Evolutionary conservation across 768 basidiomycete species (phyloP), one percentile per base, ranked within the genome.

Genomic region (Leccinellum rugosiceps): DNA sequence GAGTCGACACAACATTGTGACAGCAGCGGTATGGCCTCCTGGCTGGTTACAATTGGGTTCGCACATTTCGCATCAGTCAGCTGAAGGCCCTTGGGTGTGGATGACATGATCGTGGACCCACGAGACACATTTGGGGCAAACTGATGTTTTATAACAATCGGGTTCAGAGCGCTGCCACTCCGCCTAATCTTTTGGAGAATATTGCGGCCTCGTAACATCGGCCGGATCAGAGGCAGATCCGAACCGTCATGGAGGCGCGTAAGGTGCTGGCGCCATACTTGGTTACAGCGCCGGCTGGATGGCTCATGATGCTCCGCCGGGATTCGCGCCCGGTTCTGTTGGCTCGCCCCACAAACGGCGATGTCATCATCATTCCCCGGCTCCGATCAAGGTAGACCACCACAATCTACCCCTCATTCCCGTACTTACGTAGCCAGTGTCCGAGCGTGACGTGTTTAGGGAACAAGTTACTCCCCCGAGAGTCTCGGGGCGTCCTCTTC

Each of bases 201-300:
- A 84, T 65, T 74, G 76, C 7, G 74, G 73, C 2, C 63, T 82
- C 21, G 78, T 82, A 1, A 72, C 78, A 0, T 76, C 15, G 82
- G 83, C 1, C 65, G 74, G 52, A 72, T 84, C 46, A 61, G 75
- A 58, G 77, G 50, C 83, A 85, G 61, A 73, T 84, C 34, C 65
- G 82, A 21, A 77, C 75, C 11, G 70, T 83, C 17, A 80, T 81
- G 71, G 75, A 80, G 75, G 31, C 19, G 9, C 4, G 7, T 32
- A 25, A n/a, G 21, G 7, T 7, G 26, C 38, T 10, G 32, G 10
- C 4, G 5, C 17, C 45, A 17, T 50, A 50, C 52, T 34, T 21
- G 43, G 32, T 25, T 46, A 21, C 28, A 52, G 1, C 35, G 23
- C 44, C 45, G 25, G 14, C 35, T 52, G 6, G 21, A 52, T 45